A percentile compares a stretch with the other conserved stretches of the same genome.
Evolutionary conservation across 2,329 filamentous ascomycete species (phyloP).

Genomic region (Xylariales sp.): DNA sequence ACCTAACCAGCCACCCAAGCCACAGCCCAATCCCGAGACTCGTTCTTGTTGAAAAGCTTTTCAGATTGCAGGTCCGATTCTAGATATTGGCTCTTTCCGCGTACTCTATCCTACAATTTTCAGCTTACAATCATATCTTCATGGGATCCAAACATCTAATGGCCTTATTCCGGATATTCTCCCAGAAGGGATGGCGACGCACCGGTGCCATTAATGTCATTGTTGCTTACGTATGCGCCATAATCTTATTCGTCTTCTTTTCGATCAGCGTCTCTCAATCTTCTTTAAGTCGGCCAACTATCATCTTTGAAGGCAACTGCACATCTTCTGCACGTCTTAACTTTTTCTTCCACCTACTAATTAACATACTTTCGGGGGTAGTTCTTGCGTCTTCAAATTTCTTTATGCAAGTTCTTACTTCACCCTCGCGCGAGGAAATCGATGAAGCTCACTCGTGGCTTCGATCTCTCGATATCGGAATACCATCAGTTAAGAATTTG

Average conservation of each 20-base stretch:
- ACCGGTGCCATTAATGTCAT: conserved; percentile 10
- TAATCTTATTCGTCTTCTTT: neutral
- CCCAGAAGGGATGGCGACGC: conserved; percentile 10
- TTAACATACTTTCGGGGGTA: neutral
- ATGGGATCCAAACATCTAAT: too few relatives aligned
- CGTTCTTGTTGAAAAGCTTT: too few relatives aligned
- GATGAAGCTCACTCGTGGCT: neutral
- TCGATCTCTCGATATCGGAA: conserved; percentile 6
- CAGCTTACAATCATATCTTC: too few relatives aligned
- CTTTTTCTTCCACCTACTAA: neutral
- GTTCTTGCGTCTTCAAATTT: conserved; percentile 1
- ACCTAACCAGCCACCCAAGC: too few relatives aligned
- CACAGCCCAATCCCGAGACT: too few relatives aligned
- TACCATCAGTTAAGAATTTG: neutral
- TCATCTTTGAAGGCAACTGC: conserved; percentile 14
- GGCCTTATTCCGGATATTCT: neutral
- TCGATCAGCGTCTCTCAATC: conserved; percentile 3
- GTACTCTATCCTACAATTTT: too few relatives aligned
- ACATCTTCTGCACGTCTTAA: neutral
- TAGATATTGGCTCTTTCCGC: too few relatives aligned
- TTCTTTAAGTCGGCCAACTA: neutral
- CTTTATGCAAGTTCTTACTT: neutral
- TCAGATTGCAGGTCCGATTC: too few relatives aligned
- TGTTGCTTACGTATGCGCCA: neutral
- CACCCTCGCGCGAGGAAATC: conserved; percentile 8